Conservation (phyloP, 106 monocot species). For the Narthecium ossifragum region DNA sequence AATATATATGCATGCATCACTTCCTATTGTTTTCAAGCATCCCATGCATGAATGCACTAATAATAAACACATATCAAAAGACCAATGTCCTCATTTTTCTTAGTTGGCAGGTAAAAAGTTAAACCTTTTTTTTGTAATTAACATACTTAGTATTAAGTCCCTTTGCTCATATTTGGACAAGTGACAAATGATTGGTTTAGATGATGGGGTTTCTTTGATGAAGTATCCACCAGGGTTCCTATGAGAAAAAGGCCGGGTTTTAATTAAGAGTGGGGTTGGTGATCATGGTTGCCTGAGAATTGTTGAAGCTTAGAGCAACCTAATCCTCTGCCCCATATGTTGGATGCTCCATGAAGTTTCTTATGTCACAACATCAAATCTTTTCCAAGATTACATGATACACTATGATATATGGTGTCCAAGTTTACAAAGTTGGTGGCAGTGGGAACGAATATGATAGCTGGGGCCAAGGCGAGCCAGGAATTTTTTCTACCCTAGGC, state of each 20-base stretch:
- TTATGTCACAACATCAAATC: constrained; percentile 23
- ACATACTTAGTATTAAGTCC: constrained; percentile 14
- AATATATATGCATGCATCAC: constrained; percentile 4
- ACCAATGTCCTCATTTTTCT: constrained; percentile 9
- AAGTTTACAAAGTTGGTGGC: constrained; percentile 1
- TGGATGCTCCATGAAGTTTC: constrained; percentile 30
- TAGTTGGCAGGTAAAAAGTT: constrained; percentile 22
- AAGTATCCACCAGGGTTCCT: neutral
- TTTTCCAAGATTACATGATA: neutral
- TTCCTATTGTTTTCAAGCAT: constrained; percentile 6
- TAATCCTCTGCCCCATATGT: constrained; percentile 21
- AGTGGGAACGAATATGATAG: constrained; percentile 4
- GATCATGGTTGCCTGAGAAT: constrained; percentile 2
- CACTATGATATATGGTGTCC: neutral
- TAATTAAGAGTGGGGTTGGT: constrained; percentile 11
- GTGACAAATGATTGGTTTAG: neutral
- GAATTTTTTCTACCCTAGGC: too few species aligned
- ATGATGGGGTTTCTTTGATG: neutral
- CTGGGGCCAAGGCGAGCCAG: too few species aligned
- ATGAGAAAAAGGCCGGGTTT: neutral
- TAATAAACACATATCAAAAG: constrained; percentile 2
- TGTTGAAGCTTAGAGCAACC: constrained; percentile 8
- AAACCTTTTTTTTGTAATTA: constrained; percentile 21
- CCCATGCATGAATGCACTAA: neutral
- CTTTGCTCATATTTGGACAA: neutral